These are phyloP conservation scores for Ophiostoma sp. DNA, from an alignment of 2,329 filamentous ascomycete species.

Conservation along the genomic window DNA sequence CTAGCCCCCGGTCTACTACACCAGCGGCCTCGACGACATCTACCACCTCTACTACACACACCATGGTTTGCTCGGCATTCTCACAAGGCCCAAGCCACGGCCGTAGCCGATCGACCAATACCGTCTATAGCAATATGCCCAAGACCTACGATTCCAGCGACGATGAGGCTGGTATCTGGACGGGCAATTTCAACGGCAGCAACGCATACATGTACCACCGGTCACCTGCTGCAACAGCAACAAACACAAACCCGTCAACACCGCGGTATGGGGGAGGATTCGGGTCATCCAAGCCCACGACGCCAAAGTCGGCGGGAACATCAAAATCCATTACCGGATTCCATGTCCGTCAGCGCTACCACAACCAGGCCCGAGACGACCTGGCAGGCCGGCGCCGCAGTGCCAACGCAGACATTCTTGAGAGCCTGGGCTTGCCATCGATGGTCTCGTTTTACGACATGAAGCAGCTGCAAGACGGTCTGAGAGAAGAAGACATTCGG, in stretches of 20 bases:
- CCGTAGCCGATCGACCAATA: constrained; percentile 1
- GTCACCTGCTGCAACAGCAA: neutral
- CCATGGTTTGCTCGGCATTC: constrained; percentile 11
- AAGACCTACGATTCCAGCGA: constrained; percentile 20
- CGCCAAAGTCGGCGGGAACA: neutral
- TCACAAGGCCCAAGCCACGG: neutral
- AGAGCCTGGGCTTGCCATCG: constrained; percentile 25
- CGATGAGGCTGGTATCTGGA: constrained; percentile 10
- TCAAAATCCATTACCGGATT: neutral
- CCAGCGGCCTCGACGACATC: neutral
- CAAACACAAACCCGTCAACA: neutral
- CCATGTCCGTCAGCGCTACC: neutral
- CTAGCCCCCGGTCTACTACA: neutral
- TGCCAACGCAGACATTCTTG: constrained; percentile 28
- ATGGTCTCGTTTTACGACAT: constrained; percentile 27
- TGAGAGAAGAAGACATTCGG: constrained; percentile 18
- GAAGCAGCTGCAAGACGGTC: constrained; percentile 23
- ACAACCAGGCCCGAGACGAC: neutral
- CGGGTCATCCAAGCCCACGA: neutral
- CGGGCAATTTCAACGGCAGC: neutral
- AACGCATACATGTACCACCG: constrained; percentile 6
- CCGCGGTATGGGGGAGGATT: neutral
- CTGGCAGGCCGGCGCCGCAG: constrained; percentile 22
- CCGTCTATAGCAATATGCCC: neutral
- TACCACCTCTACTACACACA: neutral